Conservation (phyloP, 2,329 filamentous ascomycete species). For the Aspergillus nomiae region DNA sequence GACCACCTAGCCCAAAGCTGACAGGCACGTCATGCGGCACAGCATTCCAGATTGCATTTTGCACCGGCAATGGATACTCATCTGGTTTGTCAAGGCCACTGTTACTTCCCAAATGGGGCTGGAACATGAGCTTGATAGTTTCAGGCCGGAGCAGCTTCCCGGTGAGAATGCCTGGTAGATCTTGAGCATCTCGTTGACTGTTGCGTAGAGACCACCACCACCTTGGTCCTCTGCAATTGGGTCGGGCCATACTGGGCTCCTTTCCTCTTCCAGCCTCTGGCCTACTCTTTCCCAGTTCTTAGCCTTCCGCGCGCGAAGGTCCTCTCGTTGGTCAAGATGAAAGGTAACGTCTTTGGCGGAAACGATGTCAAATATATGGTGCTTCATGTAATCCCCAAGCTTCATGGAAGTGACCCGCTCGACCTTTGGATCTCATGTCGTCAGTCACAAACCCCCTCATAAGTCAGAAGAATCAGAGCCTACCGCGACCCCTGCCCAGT, state of each 20-base stretch:
- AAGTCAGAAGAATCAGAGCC: not conserved
- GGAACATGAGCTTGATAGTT: slow-evolving; percentile 6
- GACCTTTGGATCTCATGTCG: not conserved
- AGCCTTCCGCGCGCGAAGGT: slow-evolving; percentile 1
- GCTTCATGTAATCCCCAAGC: slow-evolving; percentile 8
- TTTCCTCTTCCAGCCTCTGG: not conserved
- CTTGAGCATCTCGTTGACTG: slow-evolving; percentile 8
- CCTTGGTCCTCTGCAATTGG: slow-evolving; percentile 2
- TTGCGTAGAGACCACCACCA: slow-evolving; percentile 5
- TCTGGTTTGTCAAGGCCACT: not conserved
- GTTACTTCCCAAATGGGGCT: not conserved
- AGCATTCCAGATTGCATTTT: slow-evolving; percentile 7
- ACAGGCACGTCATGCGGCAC: not conserved
- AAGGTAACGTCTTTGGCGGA: slow-evolving; percentile 7
- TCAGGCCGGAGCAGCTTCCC: slow-evolving; percentile 2
- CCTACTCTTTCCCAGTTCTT: slow-evolving; percentile 3
- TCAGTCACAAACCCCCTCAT: not conserved
- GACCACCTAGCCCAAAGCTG: slow-evolving; percentile 4
- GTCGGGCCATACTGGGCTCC: not conserved
- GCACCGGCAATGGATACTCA: not conserved
- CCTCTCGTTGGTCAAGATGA: slow-evolving; percentile 6
- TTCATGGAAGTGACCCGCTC: slow-evolving; percentile 9
- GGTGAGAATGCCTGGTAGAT: slow-evolving; percentile 2
- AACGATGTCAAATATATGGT: slow-evolving; percentile 6
- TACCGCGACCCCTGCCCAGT: slow-evolving; percentile 1